A percentile compares a stretch with the other conserved stretches of the same genome.
Conservation (phyloP, 2,329 filamentous ascomycete genomes). For the Pseudogymnoascus sp. region DNA sequence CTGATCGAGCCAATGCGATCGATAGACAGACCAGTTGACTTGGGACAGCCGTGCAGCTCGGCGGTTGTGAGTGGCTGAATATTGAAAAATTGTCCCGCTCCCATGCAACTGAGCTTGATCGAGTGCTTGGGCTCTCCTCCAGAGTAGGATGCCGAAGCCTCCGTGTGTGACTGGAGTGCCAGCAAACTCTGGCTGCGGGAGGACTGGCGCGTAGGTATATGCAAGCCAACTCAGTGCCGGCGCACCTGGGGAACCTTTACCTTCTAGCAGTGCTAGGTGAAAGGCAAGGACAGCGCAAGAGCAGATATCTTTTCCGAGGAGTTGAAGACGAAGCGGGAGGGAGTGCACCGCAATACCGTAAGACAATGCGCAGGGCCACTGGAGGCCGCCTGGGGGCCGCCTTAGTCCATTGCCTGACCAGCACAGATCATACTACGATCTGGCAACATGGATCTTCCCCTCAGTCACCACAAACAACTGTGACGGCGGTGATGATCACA, state of each 20-base stretch:
- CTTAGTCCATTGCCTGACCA: conserved; percentile 3
- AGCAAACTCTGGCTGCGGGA: not conserved
- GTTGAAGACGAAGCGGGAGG: not conserved
- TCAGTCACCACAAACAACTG: not conserved
- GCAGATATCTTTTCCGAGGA: not conserved
- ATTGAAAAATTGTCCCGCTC: conserved; percentile 5
- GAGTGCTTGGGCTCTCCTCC: not conserved
- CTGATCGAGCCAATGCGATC: conserved; percentile 1
- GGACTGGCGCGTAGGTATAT: conserved; percentile 7
- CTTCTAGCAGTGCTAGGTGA: not conserved
- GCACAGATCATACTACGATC: conserved; percentile 5
- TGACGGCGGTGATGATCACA: not conserved
- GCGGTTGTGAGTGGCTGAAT: conserved; percentile 1
- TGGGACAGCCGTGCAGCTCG: not conserved
- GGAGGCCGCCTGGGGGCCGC: not conserved
- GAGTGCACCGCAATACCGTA: not conserved
- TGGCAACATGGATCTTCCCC: conserved; percentile 2
- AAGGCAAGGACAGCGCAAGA: not conserved
- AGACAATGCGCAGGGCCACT: not conserved
- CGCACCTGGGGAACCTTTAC: not conserved
- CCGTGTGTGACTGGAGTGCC: conserved; percentile 2
- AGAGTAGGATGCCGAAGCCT: not conserved
- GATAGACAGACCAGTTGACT: not conserved
- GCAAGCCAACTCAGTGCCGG: conserved; percentile 1
- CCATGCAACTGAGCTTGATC: conserved; percentile 4